A percentile compares a stretch with the other conserved stretches of the same genome.
Conservation (phyloP, 305 asterid genomes). For the Ajuga reptans region DNA sequence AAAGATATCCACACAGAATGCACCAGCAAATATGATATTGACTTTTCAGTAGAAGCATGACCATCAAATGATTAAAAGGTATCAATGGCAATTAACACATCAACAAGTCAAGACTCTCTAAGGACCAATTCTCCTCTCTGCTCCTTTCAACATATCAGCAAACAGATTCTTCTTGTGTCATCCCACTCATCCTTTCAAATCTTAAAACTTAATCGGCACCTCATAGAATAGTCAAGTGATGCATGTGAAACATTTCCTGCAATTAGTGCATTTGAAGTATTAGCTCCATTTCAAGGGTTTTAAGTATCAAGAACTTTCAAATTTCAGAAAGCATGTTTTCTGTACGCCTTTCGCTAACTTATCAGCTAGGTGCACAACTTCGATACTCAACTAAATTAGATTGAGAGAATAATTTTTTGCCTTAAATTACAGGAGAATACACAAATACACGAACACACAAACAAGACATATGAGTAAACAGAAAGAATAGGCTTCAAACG, state of each 20-base stretch:
- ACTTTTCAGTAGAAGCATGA: constrained; percentile 49
- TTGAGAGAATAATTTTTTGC: not conserved
- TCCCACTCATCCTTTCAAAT: constrained; percentile 9
- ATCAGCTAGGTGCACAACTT: not conserved
- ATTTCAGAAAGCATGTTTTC: not conserved
- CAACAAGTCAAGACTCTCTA: constrained; percentile 19
- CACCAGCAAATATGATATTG: constrained; percentile 49
- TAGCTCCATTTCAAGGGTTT: not conserved
- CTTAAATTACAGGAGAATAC: not conserved
- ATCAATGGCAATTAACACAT: constrained; percentile 31
- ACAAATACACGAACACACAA: not conserved
- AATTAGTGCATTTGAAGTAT: constrained; percentile 20
- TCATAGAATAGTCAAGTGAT: not conserved
- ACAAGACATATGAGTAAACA: not conserved
- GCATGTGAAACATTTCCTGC: constrained; percentile 27
- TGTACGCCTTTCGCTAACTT: constrained; percentile 11
- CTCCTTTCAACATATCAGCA: constrained; percentile 16
- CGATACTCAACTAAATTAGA: not conserved
- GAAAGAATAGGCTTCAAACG: not conserved
- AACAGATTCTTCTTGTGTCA: constrained; percentile 1
- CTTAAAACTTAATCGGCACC: not conserved
- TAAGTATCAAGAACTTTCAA: constrained; percentile 7
- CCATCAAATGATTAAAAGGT: constrained; percentile 29
- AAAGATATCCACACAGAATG: constrained; percentile 50
- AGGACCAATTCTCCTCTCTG: constrained; percentile 9